These are phyloP conservation scores for Colletotrichum somersetense DNA, from an alignment of 2,329 filamentous ascomycete species.

Conservation along the genomic window DNA sequence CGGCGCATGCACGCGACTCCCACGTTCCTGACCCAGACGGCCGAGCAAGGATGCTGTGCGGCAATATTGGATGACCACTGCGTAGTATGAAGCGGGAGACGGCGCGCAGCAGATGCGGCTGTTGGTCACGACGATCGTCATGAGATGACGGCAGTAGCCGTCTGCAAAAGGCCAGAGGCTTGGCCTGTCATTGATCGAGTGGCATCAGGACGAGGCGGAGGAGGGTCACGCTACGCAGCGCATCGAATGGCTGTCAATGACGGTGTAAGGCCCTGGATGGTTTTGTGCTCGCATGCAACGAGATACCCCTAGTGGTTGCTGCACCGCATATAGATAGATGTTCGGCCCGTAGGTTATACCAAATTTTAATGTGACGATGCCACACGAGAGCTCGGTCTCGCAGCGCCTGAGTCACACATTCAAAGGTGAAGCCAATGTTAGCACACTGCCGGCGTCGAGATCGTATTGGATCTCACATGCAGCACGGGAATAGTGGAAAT, in stretches of 20 bases:
- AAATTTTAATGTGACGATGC: slow-evolving; percentile 32
- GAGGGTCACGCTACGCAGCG: slow-evolving; percentile 22
- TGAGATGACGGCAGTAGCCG: slow-evolving; percentile 29
- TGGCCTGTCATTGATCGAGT: slow-evolving; percentile 19
- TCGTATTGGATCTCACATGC: slow-evolving; percentile 41
- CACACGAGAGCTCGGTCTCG: not conserved
- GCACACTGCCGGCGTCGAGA: slow-evolving; percentile 12
- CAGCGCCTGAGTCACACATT: slow-evolving; percentile 13
- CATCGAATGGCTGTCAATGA: slow-evolving; percentile 28
- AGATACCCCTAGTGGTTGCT: slow-evolving; percentile 36
- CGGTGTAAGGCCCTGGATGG: slow-evolving; percentile 15
- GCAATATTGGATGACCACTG: slow-evolving; percentile 24
- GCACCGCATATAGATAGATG: slow-evolving; percentile 23
- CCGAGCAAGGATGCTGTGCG: slow-evolving; percentile 18
- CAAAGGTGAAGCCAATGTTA: slow-evolving; percentile 3
- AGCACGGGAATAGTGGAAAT: slow-evolving; percentile 13
- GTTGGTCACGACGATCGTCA: slow-evolving; percentile 38
- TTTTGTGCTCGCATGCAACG: slow-evolving; percentile 38
- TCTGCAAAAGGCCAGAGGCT: slow-evolving; percentile 22
- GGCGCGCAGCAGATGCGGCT: slow-evolving; percentile 29
- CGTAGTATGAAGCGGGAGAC: slow-evolving; percentile 6
- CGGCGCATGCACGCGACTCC: not conserved
- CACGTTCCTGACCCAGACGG: slow-evolving; percentile 33
- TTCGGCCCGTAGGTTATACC: slow-evolving; percentile 31
- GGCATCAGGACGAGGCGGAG: slow-evolving; percentile 14